Conservation (phyloP, 371 early-diverging fungal genomes). For the Actinomortierella wolfii region DNA sequence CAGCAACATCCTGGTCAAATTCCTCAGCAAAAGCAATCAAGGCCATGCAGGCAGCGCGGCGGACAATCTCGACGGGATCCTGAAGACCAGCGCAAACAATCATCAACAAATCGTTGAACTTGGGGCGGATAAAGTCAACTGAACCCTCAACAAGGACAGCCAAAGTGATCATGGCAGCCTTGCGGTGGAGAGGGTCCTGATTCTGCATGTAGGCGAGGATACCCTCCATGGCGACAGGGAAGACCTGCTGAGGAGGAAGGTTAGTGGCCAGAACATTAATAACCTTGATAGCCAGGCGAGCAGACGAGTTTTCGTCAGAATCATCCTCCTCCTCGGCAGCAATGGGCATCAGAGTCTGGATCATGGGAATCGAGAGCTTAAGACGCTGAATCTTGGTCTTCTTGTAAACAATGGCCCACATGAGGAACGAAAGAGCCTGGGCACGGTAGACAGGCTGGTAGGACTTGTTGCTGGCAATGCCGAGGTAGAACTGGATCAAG, state of each 20-base stretch:
- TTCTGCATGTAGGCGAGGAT: slow-evolving; percentile 79
- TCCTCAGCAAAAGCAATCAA: slow-evolving; percentile 84
- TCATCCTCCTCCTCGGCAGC: slow-evolving; percentile 86
- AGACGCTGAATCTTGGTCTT: slow-evolving; percentile 81
- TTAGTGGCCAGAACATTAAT: slow-evolving; percentile 80
- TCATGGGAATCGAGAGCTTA: slow-evolving; percentile 75
- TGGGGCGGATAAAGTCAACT: slow-evolving; percentile 79
- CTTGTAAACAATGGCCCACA: slow-evolving; percentile 84
- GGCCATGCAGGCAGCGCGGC: slow-evolving; percentile 89
- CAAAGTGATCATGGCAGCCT: slow-evolving; percentile 89
- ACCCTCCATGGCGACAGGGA: slow-evolving; percentile 74
- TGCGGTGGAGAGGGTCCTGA: slow-evolving; percentile 71
- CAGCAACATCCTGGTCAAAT: slow-evolving; percentile 77
- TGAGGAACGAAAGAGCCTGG: slow-evolving; percentile 82
- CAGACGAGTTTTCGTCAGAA: slow-evolving; percentile 83
- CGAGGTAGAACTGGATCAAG: slow-evolving; percentile 79
- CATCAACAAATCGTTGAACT: slow-evolving; percentile 74
- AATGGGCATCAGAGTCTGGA: slow-evolving; percentile 82
- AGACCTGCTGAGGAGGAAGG: slow-evolving; percentile 87
- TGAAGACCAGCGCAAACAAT: slow-evolving; percentile 79
- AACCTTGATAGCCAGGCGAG: slow-evolving; percentile 71
- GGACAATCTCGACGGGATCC: slow-evolving; percentile 78
- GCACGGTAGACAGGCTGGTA: slow-evolving; percentile 74
- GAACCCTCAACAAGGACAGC: slow-evolving; percentile 86
- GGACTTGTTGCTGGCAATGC: slow-evolving; percentile 68